Evolutionary conservation across 2,329 filamentous ascomycete genomes (phyloP).

Genomic region (Scolecobasidium constrictum): DNA sequence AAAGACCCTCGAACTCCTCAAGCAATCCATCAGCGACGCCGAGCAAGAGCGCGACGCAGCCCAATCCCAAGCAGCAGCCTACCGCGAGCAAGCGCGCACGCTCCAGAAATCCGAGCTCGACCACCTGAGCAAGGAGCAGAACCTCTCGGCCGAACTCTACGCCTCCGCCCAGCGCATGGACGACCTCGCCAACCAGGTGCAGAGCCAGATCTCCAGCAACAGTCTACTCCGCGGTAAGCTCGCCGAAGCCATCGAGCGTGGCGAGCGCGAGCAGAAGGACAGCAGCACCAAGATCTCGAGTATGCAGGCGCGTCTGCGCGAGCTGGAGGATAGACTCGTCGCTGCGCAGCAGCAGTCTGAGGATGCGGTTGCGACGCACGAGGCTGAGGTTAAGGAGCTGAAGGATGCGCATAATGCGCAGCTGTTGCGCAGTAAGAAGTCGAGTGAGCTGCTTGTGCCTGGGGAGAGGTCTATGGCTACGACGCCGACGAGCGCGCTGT

Average conservation of each 20-base stretch:
- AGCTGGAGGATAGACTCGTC: slow-evolving; percentile 74
- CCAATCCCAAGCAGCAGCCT: slow-evolving; percentile 50
- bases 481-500: slow-evolving; percentile 25
- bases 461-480: slow-evolving; percentile 13
- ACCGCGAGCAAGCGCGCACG: slow-evolving; percentile 49
- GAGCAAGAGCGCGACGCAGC: slow-evolving; percentile 65
- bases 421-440: slow-evolving; percentile 54
- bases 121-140: slow-evolving; percentile 48
- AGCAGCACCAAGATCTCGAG: slow-evolving; percentile 74
- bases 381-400: slow-evolving; percentile 69
- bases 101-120: slow-evolving; percentile 46
- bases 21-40: slow-evolving; percentile 57
- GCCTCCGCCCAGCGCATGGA: slow-evolving; percentile 69
- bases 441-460: background rate
- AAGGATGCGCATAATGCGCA: slow-evolving; percentile 68
- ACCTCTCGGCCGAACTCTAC: slow-evolving; percentile 57
- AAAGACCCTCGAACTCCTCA: slow-evolving; percentile 53
- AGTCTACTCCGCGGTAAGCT: slow-evolving; percentile 64
- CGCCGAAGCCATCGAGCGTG: slow-evolving; percentile 66
- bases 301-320: slow-evolving; percentile 69
- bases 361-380: slow-evolving; percentile 69
- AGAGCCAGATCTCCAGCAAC: slow-evolving; percentile 71
- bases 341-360: slow-evolving; percentile 78
- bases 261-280: slow-evolving; percentile 70
- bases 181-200: slow-evolving; percentile 66